These are phyloP conservation scores for Rubus idaeus DNA, from an alignment of 306 rosid species.

Conservation along the genomic window DNA sequence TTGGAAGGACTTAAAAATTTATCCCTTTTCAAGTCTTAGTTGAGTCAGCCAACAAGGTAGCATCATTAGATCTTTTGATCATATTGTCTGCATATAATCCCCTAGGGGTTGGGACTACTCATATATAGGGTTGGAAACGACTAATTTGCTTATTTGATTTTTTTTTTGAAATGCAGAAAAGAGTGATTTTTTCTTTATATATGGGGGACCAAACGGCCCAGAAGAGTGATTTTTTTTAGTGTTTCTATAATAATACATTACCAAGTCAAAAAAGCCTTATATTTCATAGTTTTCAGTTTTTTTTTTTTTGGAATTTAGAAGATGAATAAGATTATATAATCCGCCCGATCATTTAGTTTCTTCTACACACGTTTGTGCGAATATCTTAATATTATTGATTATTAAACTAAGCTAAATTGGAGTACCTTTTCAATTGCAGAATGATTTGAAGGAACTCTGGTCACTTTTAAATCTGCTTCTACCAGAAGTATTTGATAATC, in stretches of 20 bases:
- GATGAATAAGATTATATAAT: not conserved
- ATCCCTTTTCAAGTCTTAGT: not conserved
- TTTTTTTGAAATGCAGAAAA: not conserved
- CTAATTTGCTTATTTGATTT: not conserved
- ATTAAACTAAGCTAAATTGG: slow-evolving; percentile 22
- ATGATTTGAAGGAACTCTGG: slow-evolving; percentile 99
- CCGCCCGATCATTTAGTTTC: slow-evolving; percentile 8
- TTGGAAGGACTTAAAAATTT: slow-evolving; percentile 1
- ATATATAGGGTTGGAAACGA: not conserved
- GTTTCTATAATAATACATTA: no score
- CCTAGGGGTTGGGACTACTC: not conserved
- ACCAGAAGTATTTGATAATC: slow-evolving; percentile 96
- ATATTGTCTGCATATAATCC: not conserved
- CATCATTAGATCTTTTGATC: not conserved
- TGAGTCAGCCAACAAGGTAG: not conserved
- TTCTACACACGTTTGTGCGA: not conserved
- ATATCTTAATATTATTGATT: slow-evolving; percentile 4
- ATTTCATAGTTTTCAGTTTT: no score
- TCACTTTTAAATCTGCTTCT: slow-evolving; percentile 96
- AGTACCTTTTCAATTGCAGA: slow-evolving; percentile 54
- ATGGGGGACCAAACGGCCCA: no score
- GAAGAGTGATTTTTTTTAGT: no score
- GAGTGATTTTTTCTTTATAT: no score
- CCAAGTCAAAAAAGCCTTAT: no score
- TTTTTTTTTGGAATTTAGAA: not conserved